Base-by-base conservation (phyloP, 176 grass and related monocot species). In the Triticum urartu region DNA sequence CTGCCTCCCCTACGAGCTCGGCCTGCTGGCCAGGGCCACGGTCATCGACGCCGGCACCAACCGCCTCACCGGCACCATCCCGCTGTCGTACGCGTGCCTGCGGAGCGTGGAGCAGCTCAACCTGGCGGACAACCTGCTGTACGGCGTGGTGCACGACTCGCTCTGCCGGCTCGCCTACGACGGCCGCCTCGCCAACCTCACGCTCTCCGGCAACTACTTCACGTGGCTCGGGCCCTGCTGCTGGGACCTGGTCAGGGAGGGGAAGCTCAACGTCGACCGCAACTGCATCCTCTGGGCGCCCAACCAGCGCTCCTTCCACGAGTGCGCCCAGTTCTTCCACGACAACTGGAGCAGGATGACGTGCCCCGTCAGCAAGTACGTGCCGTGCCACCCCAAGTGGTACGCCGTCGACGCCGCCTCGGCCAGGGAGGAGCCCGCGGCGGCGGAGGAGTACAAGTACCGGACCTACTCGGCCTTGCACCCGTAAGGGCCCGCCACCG, bases 41-140 rank as follows among this genome's bases (percentile, higher is more conserved):
- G 94, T 98, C 32, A 95, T 98, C 86, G 97, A 98, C 88, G 94
- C 94, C 14, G 90, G 97, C 21, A 84, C 77, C 20, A 98, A 98
- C 91, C 76, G 34, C 56, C 85, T 98, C 71, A 94, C 97, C 0
- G 97, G 97, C 72, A 36, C 90, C 39, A 95, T 98, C 72, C 97
- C 97, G 38, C 73, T 34, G 40, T 98, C 97, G 1, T 98, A 86
- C 71, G 90, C 90, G 36, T 98, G 97, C 76, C 84, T 98, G 67
- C 59, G 34, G 32, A 94, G 86, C 33, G 85, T 94, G 76, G 92
- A 98, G 84, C 90, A 98, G 90, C 76, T 98, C 68, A 95, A 95
- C 90, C 86, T 98, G 8, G 97, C 94, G 0, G 11, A 84, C 74
- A 98, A 95, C 83, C 74, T 89, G 14, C 88, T 98, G 11, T 94